Conservation (phyloP, 371 early-diverging fungal genomes). For the Sporodiniella umbellata region DNA sequence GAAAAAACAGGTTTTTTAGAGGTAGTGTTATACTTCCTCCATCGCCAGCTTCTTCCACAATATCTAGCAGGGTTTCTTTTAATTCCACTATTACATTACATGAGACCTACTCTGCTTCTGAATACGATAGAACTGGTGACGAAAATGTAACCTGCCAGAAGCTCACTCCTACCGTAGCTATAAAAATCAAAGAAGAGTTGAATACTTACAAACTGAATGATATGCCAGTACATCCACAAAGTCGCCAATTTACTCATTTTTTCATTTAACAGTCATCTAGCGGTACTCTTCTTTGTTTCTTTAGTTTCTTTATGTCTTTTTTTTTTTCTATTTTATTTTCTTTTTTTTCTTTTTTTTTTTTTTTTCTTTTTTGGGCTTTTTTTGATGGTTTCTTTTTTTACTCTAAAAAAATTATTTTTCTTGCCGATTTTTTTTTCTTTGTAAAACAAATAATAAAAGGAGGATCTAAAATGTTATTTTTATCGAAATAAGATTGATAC, state of each 20-base stretch:
- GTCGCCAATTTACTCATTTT: slow-evolving; percentile 69
- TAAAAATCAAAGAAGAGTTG: slow-evolving; percentile 72
- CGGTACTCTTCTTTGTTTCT: not conserved
- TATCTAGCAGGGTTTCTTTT: slow-evolving; percentile 13
- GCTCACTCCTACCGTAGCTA: slow-evolving; percentile 60
- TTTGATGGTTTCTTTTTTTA: too few relatives aligned
- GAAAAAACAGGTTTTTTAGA: not conserved
- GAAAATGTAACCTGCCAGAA: slow-evolving; percentile 55
- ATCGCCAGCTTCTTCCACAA: slow-evolving; percentile 18
- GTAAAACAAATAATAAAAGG: too few relatives aligned
- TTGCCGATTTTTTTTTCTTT: too few relatives aligned
- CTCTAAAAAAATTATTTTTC: too few relatives aligned
- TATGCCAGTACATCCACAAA: slow-evolving; percentile 73
- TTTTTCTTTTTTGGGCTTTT: too few relatives aligned
- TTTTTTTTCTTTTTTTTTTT: not conserved
- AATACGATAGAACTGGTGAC: slow-evolving; percentile 71
- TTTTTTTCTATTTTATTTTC: not conserved
- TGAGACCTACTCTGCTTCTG: slow-evolving; percentile 59
- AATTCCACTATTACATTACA: slow-evolving; percentile 25
- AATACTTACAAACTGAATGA: slow-evolving; percentile 73
- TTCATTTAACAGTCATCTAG: slow-evolving; percentile 66
- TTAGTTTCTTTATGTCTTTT: not conserved
- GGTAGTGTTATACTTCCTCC: slow-evolving; percentile 1
- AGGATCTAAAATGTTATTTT: too few relatives aligned
- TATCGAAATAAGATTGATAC: too few relatives aligned